Base-by-base conservation (phyloP, 169 alveolate genomes). In the Plasmodium malariae region DNA sequence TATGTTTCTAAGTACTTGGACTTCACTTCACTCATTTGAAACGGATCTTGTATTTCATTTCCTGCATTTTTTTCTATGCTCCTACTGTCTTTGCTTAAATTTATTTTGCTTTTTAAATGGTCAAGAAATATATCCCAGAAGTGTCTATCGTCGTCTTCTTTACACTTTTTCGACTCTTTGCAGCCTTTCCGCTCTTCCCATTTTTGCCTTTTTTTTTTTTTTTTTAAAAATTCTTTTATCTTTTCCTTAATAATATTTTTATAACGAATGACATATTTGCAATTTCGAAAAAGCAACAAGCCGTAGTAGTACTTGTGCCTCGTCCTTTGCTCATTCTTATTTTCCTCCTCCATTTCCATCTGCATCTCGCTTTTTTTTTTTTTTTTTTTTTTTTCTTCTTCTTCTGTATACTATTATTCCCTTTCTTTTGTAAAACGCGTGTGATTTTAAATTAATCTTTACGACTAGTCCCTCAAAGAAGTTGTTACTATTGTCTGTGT, bases 391-490 rank as follows among this genome's bases (percentile, higher is more conserved):
- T 70, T 70, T 48, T 43, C 2, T 28, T 43, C 26, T 62, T 24
- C 21, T 54, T 14, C 34, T 43, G 48, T 43, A 40, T 54, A 51
- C 7, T 1, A 62, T 63, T 54, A 45, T 73, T 14, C 54, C 63
- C 40, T 43, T 83, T 26, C 91, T 51, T 83, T 60, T 83, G 48
- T 83, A 83, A 43, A 67, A 83, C 19, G 40, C 85, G 51, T 83
- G 91, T 1, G 65, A 26, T 40, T 83, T 68, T 68, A 83, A 51
- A 51, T 83, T 83, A 1, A 83, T 83, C 67, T 83, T 83, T 40
- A 83, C 91, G 48, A 83, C 49, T 0, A 83, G 62, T 26, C 91
- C 91, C 49, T 83, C 85, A 43, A 83, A 83, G 21, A 83, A 54
- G 40, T 49, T 28, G 59, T 62, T 54, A 21, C 26, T 30, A 21